Percentiles rank a stretch among this genome's conserved stretches.
phyloP scores from a whole-genome alignment of 495 filamentous ascomycete species.

The Penicillium herquei region DNA sequence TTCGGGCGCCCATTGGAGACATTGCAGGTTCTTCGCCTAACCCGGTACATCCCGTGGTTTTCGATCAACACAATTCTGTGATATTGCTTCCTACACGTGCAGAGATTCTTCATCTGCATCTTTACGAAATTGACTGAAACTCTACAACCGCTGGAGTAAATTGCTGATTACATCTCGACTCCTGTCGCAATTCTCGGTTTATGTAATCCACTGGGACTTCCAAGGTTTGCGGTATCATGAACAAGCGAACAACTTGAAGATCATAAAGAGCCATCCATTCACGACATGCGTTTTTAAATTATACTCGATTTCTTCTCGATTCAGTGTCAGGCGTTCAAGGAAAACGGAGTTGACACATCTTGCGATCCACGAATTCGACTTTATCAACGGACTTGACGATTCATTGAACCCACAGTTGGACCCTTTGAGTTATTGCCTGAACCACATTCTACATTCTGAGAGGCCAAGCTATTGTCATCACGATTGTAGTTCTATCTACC shows the following conservation, averaged over 20 bases:
- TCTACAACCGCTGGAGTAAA: neutral
- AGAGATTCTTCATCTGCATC: neutral
- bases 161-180: slow-evolving; percentile 10
- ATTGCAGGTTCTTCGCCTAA: no score
- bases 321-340: slow-evolving; percentile 14
- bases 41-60: neutral
- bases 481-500: no score
- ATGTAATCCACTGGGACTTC: slow-evolving; percentile 29
- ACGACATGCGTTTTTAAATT: slow-evolving; percentile 33
- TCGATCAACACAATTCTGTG: neutral
- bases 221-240: slow-evolving; percentile 36
- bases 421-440: no score
- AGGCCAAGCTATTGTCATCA: no score
- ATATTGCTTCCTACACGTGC: neutral
- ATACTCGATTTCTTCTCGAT: slow-evolving; percentile 12
- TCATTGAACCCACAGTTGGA: neutral
- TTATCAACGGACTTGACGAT: slow-evolving; percentile 4
- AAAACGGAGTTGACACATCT: slow-evolving; percentile 10
- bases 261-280: slow-evolving; percentile 23
- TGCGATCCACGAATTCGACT: slow-evolving; percentile 9
- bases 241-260: slow-evolving; percentile 28
- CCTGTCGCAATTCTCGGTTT: slow-evolving; percentile 7
- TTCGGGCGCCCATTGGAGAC: no score
- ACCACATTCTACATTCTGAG: no score
- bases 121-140: neutral